Base-by-base conservation (phyloP, 108 stramenopile species). In the Cyclotella cryptica region DNA sequence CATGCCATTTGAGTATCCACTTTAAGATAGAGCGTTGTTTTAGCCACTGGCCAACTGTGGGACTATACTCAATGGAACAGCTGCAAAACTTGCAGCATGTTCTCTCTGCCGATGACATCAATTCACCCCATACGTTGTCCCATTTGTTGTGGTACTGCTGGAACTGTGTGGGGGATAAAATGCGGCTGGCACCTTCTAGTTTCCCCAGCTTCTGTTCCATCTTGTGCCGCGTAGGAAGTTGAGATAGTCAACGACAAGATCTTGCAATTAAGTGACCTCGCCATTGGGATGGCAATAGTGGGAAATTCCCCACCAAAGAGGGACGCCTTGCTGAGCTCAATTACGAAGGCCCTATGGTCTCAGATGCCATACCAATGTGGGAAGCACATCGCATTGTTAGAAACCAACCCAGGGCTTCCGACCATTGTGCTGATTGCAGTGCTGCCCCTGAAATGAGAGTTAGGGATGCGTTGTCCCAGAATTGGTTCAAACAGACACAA, bases 401-500 rank as follows among this genome's bases (percentile, higher is more conserved):
- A n/a, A n/a, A n/a, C n/a, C 11, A 54, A n/a, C 11, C 53, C 53
- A 19, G 53, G n/a, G 53, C 18, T n/a, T 10, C 53, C 53, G n/a
- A 54, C 11, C 8, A 54, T n/a, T 21, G 53, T 54, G 53, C n/a
- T 19, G 8, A 54, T 54, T 21, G 15, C 8, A 18, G 7, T n/a
- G n/a, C 53, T 19, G n/a, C 53, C 21, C 8, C 53, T 10, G 53
- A 54, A 54, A 19, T 54, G 53, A 18, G 53, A 54, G 53, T 54
- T 54, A 18, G 53, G 53, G n/a, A 19, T n/a, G 8, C n/a, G 7
- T 7, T 10, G 8, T 8, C 53, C 53, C n/a, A 18, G 53, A 8
- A n/a, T n/a, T 21, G 15, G 15, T n/a, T 10, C n/a, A 12, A 54
- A 54, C 53, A 54, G 21, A 19, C 53, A 54, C 11, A 8, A 21